Conservation (phyloP, 352 stramenopile genomes). For the Globisporangium parvum region DNA sequence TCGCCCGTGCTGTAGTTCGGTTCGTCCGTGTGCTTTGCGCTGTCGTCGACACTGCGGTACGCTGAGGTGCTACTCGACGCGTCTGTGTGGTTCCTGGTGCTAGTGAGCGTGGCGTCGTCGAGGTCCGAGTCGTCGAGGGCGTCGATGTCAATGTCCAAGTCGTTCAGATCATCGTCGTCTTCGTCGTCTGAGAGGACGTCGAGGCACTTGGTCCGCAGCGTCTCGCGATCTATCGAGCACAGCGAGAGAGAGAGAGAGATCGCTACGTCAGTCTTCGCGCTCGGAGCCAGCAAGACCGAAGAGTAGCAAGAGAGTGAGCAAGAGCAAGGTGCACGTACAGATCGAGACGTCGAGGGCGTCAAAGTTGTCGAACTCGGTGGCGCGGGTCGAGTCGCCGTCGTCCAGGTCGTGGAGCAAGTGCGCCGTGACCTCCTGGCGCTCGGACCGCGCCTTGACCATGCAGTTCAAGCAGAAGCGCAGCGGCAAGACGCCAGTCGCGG, state of each 20-base stretch:
- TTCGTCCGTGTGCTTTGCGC: constrained; percentile 7
- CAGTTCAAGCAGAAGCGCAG: constrained; percentile 35
- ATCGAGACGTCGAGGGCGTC: constrained; percentile 10
- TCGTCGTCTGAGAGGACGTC: constrained; percentile 25
- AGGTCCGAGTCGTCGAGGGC: constrained; percentile 4
- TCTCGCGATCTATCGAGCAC: constrained; percentile 9
- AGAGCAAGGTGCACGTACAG: background rate
- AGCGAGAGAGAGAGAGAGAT: background rate
- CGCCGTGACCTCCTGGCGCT: constrained; percentile 11
- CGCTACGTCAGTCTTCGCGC: background rate
- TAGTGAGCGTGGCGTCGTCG: background rate
- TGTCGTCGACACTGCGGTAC: background rate
- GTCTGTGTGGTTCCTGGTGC: background rate
- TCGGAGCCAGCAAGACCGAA: no score
- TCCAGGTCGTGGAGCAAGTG: constrained; percentile 9
- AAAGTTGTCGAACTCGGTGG: background rate
- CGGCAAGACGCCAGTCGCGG: constrained; percentile 17
- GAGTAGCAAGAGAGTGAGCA: background rate
- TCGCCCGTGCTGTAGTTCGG: constrained; percentile 9
- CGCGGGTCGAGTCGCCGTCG: constrained; percentile 3
- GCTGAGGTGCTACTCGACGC: background rate
- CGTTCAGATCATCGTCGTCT: constrained; percentile 11
- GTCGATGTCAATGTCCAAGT: constrained; percentile 16
- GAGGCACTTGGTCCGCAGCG: constrained; percentile 15
- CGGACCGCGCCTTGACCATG: constrained; percentile 19